Evolutionary conservation across 805 yeast genomes (phyloP).

Genomic region (Isabelozyma gotoi): DNA sequence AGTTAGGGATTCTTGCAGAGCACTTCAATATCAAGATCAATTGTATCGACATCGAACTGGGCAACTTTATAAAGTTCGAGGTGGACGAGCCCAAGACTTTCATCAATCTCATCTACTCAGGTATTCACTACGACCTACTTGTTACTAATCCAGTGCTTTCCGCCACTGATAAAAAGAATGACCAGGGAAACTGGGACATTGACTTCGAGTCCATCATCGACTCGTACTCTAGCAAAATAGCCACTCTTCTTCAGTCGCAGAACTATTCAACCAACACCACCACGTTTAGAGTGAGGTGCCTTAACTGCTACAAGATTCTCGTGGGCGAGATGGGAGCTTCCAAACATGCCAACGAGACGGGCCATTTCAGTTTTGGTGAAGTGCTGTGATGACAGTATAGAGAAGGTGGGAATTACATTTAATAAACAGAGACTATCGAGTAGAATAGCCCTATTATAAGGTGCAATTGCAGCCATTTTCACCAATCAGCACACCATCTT

Average conservation of each 20-base stretch:
- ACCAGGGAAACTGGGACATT: constrained; percentile 39
- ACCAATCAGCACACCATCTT: too few relatives aligned
- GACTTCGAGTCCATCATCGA: constrained; percentile 30
- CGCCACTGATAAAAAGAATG: constrained; percentile 25
- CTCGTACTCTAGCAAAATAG: constrained; percentile 38
- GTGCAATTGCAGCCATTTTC: too few relatives aligned
- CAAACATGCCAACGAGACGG: constrained; percentile 61
- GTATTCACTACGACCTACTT: constrained; percentile 72
- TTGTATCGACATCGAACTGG: constrained; percentile 66
- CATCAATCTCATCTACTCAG: constrained; percentile 61
- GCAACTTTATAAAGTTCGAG: constrained; percentile 53
- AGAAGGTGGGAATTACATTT: too few relatives aligned
- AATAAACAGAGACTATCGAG: too few relatives aligned
- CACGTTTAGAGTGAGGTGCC: constrained; percentile 56
- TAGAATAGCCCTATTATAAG: too few relatives aligned
- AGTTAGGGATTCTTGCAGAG: constrained; percentile 59
- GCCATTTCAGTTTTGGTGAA: constrained; percentile 66
- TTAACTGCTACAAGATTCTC: constrained; percentile 49
- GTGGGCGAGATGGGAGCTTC: constrained; percentile 66
- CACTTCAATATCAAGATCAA: constrained; percentile 51
- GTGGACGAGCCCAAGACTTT: constrained; percentile 36
- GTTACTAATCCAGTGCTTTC: constrained; percentile 31
- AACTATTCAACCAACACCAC: constrained; percentile 69
- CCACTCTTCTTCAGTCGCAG: constrained; percentile 43
- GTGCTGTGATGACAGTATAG: constrained; percentile 15